Conservation (phyloP, 345 rosid species). For the Citrus trifoliata region DNA sequence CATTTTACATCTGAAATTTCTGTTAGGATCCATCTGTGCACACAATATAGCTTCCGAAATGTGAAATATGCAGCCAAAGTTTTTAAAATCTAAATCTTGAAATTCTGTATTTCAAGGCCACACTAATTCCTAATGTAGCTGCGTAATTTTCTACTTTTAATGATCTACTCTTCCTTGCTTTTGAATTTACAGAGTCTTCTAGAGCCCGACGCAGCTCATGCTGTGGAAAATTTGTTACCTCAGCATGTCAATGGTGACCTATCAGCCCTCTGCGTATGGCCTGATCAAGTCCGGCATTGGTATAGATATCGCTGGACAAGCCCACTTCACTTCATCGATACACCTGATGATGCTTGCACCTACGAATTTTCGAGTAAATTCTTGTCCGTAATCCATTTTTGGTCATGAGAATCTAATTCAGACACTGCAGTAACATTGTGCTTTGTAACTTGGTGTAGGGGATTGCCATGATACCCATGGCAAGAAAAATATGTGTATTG, state of each 20-base stretch:
- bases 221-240: constrained; percentile 54
- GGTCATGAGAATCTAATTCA: background rate
- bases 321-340: constrained; percentile 75
- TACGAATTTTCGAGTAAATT: constrained; percentile 50
- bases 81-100: background rate
- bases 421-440: background rate
- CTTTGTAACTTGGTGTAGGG: constrained; percentile 38
- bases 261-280: constrained; percentile 65
- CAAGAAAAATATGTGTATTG: constrained; percentile 61
- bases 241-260: constrained; percentile 47
- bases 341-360: constrained; percentile 60
- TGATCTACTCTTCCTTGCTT: background rate
- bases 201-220: constrained; percentile 69
- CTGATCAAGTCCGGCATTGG: constrained; percentile 82
- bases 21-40: background rate
- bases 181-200: constrained; percentile 47
- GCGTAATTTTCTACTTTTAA: background rate
- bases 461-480: constrained; percentile 78
- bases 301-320: constrained; percentile 69
- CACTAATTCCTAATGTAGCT: background rate
- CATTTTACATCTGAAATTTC: background rate
- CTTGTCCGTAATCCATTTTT: background rate
- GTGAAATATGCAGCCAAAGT: background rate
- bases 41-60: background rate
- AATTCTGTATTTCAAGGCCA: background rate